Evolutionary conservation across 306 rosid genomes (phyloP), one percentile per base, ranked within the genome.

Genomic region (Quercus berberidifolia): DNA sequence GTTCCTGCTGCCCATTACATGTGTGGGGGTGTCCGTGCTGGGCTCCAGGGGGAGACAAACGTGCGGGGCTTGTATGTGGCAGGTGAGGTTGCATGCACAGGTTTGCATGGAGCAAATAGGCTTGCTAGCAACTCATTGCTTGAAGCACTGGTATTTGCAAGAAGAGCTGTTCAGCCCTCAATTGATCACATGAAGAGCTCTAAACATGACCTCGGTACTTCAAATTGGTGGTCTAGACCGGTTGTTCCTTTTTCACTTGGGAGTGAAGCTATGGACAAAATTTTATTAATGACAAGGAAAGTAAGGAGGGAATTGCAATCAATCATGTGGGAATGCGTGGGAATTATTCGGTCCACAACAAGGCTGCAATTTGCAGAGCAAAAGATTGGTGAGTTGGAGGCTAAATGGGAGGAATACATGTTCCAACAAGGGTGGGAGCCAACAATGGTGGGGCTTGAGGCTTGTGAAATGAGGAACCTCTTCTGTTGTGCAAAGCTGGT

Each of bases 1-100:
- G 97, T 92, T 81, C 99, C 99, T 26, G 99, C 99, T 28, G 94
- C 99, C 76, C 99, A 92, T 87, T 95, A 95, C 87, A 92, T 95
- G 86, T 95, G 99, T 72, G 99, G 99, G 56, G 99, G 98, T 65
- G 98, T 92, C 71, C 91, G 91, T 10, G 94, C 99, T 4, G 95
- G 98, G 69, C 99, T 95, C 64, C 88, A 89, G 33, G 99, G 97
- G 49, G 97, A 95, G 88, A 95, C 99, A 6, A 91, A 92, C 33
- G 96, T 95, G 11, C 75, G 19, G 55, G 98, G 98, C 62, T 84
- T 95, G 60, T 92, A 83, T 57, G 97, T 95, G 49, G 98, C 99
- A 7, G 99, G 99, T 41, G 98, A 95, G 89, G 97, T 92, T 51
- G 99, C 99, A 41, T 95, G 98, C 88, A 92, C 99, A 6, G 99